Percentiles rank a stretch among this genome's conserved stretches.
Conservation (phyloP, 805 yeast species). For the Zygotorulaspora danielsina region DNA sequence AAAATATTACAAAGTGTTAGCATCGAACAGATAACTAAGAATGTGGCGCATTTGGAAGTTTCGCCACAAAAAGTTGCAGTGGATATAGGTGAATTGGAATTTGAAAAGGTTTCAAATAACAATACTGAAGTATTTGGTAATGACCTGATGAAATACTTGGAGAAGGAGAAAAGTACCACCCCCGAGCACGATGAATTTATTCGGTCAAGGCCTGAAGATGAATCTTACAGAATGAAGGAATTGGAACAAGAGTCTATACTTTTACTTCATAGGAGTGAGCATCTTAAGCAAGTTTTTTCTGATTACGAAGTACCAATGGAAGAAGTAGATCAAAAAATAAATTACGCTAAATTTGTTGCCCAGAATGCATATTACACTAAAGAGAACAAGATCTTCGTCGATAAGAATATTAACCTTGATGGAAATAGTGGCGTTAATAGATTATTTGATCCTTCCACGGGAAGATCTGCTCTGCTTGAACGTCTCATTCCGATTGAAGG, state of each 20-base stretch:
- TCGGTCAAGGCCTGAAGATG: background rate
- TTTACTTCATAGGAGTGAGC: conserved; percentile 22
- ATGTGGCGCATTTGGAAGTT: conserved; percentile 7
- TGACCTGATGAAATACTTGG: conserved; percentile 25
- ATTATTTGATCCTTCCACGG: conserved; percentile 8
- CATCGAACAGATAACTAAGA: conserved; percentile 15
- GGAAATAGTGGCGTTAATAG: conserved; percentile 11
- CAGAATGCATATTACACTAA: conserved; percentile 16
- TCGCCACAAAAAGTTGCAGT: conserved; percentile 9
- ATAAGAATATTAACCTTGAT: conserved; percentile 10
- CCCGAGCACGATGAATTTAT: background rate
- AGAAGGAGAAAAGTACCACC: conserved; percentile 14
- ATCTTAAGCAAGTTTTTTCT: conserved; percentile 23
- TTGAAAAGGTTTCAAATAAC: conserved; percentile 32
- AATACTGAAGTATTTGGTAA: conserved; percentile 32
- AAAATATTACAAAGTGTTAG: conserved; percentile 9
- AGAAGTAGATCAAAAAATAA: conserved; percentile 14
- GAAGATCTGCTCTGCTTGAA: conserved; percentile 9
- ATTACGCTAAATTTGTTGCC: conserved; percentile 18
- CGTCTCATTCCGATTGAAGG: conserved; percentile 6
- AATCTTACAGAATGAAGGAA: background rate
- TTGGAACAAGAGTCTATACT: conserved; percentile 25
- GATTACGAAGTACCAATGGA: conserved; percentile 29
- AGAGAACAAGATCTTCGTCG: conserved; percentile 12
- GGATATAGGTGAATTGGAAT: conserved; percentile 32